Conservation (phyloP, 2,329 filamentous ascomycete species). For the Fusarium paranaense region DNA sequence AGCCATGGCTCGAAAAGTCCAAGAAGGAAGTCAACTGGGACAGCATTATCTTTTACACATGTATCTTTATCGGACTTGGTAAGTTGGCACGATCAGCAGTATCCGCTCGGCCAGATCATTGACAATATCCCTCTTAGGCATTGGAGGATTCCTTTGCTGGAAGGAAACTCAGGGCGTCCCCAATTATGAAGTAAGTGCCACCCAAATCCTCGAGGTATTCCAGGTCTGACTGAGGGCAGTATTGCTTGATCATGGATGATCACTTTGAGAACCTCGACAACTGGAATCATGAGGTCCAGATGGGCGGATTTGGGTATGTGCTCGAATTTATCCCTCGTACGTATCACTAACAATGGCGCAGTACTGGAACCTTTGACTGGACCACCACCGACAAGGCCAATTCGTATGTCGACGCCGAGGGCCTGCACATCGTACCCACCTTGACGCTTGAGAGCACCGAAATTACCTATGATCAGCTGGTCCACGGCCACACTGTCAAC, state of each 20-base stretch:
- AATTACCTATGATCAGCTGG: slow-evolving; percentile 49
- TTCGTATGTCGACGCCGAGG: slow-evolving; percentile 57
- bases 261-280: slow-evolving; percentile 48
- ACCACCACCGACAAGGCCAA: slow-evolving; percentile 60
- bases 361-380: slow-evolving; percentile 62
- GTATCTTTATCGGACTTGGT: slow-evolving; percentile 38
- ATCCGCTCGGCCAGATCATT: background rate
- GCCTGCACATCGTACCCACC: slow-evolving; percentile 64
- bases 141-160: slow-evolving; percentile 38
- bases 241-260: slow-evolving; percentile 42
- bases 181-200: slow-evolving; percentile 28
- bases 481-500: slow-evolving; percentile 56
- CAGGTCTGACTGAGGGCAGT: slow-evolving; percentile 24
- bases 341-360: slow-evolving; percentile 5
- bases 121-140: background rate
- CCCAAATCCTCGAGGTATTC: background rate
- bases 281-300: slow-evolving; percentile 60
- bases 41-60: slow-evolving; percentile 44
- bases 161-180: slow-evolving; percentile 28
- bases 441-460: slow-evolving; percentile 51
- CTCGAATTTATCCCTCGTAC: rapidly evolving
- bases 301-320: slow-evolving; percentile 54
- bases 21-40: slow-evolving; percentile 43
- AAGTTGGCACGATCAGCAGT: background rate
- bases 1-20: slow-evolving; percentile 39